Conservation (phyloP, 163 green algal species). For the Scenedesmus sp. region DNA sequence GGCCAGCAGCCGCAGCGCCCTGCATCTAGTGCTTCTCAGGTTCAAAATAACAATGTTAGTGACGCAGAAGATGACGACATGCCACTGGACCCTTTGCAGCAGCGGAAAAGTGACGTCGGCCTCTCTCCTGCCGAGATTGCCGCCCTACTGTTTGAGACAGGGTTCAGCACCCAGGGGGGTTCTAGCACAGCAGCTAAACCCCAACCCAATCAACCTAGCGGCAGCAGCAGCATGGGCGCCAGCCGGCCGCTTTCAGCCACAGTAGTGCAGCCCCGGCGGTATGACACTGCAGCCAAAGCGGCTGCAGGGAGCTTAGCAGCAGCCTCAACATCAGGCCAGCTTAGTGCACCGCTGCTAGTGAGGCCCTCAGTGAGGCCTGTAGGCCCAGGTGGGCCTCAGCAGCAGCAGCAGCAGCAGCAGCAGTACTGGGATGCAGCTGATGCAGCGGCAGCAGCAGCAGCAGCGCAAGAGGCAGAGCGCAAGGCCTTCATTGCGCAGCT, state of each 20-base stretch:
- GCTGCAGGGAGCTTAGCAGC: constrained; percentile 25
- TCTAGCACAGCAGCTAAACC: neutral
- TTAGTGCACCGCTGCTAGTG: constrained; percentile 24
- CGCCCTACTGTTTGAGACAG: constrained; percentile 12
- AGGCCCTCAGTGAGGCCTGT: neutral
- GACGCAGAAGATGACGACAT: neutral
- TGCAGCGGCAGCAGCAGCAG: constrained; percentile 33
- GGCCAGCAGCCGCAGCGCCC: neutral
- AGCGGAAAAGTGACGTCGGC: constrained; percentile 29
- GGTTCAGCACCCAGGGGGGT: neutral
- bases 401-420: constrained; percentile 28
- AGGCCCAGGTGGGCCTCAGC: neutral
- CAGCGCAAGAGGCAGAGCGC: neutral
- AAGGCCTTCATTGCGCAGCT: constrained; percentile 17
- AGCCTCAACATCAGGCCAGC: constrained; percentile 14
- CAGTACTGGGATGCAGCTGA: constrained; percentile 33
- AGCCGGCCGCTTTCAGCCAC: neutral
- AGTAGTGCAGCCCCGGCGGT: constrained; percentile 1
- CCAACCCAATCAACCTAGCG: neutral
- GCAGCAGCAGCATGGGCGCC: constrained; percentile 7
- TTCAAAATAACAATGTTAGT: neutral
- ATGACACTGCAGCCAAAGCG: neutral
- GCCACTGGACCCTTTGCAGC: neutral
- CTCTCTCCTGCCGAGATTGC: constrained; percentile 33
- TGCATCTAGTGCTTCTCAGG: neutral